Conservation (phyloP, 208 protist genomes). For the Trypanosoma cruzi region DNA sequence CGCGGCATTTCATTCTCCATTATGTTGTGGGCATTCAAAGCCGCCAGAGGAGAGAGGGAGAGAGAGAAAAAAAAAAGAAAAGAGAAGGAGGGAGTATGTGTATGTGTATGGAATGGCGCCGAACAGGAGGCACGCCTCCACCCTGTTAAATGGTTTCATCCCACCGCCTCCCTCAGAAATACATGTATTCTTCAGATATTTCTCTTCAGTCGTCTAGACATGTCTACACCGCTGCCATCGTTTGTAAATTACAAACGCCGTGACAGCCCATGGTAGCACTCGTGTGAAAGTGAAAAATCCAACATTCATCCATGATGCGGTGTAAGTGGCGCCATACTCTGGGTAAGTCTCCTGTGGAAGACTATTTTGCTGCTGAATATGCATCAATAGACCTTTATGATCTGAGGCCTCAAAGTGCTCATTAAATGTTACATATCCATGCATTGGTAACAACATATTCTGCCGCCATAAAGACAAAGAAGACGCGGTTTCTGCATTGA, state of each 20-base stretch:
- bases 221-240: neutral
- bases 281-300: slow-evolving; percentile 39
- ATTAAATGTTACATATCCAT: slow-evolving; percentile 82
- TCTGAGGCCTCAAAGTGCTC: slow-evolving; percentile 60
- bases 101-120: too few species aligned
- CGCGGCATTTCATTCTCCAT: slow-evolving; percentile 47
- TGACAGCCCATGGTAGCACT: slow-evolving; percentile 18
- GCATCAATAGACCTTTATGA: slow-evolving; percentile 72
- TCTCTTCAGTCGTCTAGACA: neutral
- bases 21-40: neutral
- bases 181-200: neutral
- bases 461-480: neutral
- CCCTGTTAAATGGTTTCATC: too few species aligned
- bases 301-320: slow-evolving; percentile 20
- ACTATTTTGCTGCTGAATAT: slow-evolving; percentile 44
- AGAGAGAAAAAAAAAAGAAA: slow-evolving; percentile 2
- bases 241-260: slow-evolving; percentile 29
- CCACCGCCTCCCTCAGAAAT: too few species aligned
- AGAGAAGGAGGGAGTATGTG: too few species aligned
- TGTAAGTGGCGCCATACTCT: slow-evolving; percentile 51
- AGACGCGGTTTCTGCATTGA: slow-evolving; percentile 28
- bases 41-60: slow-evolving; percentile 7
- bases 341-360: slow-evolving; percentile 44
- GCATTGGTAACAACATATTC: slow-evolving; percentile 15
- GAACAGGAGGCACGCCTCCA: too few species aligned